Base-by-base conservation (phyloP, 164 flowering plant species). In the Amborella trichopoda region DNA sequence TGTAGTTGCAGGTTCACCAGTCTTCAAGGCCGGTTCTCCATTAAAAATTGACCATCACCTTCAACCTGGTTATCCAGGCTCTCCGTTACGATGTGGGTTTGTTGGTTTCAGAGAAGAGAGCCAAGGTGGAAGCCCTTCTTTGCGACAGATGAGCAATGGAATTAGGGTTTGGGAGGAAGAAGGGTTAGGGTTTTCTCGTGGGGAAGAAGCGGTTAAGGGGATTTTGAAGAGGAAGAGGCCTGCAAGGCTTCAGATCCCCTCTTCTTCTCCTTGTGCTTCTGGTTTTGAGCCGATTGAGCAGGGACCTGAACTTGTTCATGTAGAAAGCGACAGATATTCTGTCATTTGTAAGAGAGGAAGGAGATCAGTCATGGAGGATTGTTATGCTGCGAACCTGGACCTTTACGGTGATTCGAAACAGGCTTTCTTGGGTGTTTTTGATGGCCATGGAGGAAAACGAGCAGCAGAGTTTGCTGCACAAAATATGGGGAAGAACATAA, bases 361-460 rank as follows among this genome's bases (percentile, higher is more conserved):
- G 50, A 64, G 74, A 52, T 59, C 38, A 33, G 51, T 46, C 36
- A 66, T 75, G 76, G 74, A 71, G 40, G 80, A 75, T 58, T 53
- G 58, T 0, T 64, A 64, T 45, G 55, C 49, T 1, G 61, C 55
- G 30, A 52, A 62, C 18, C 26, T 61, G 17, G 68, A 69, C 36
- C 50, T 71, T 11, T 6, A 18, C 2, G 70, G 65, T 27, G 69
- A 71, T 33, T 55, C 70, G 28, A 67, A 70, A 18, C 70, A 73
- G 68, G 78, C 86, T 6, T 53, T 74, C 20, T 83, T 81, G 59
- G 86, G 94, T 44, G 49, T 83, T 13, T 83, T 66, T 64, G 94
- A 84, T 64, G 94, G 94, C 12, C 94, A 84, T 58, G 89, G 94
- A 41, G 89, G 95, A 88, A 81, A 36, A n/a, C 69, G 59, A 60